These are phyloP conservation scores for Diplosphaera chodatii DNA, from an alignment of 139 green algal species.

Conservation along the genomic window DNA sequence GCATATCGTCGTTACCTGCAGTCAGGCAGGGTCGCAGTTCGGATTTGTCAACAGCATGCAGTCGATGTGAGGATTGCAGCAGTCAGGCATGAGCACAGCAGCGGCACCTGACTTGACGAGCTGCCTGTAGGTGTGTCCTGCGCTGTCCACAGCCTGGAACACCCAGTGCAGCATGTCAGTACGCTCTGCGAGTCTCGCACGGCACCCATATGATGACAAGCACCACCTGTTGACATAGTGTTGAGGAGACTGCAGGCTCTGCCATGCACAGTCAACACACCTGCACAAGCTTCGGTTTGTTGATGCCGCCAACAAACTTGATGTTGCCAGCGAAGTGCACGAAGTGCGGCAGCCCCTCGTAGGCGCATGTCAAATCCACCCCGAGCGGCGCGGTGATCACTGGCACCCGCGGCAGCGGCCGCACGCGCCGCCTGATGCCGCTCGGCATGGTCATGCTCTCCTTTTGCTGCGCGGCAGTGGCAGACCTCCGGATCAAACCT, in stretches of 20 bases:
- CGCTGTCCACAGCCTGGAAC: conserved; percentile 36
- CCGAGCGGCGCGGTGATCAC: conserved; percentile 38
- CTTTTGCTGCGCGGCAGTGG: background rate
- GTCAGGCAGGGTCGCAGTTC: too few relatives aligned
- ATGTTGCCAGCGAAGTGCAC: conserved; percentile 38
- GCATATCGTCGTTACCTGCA: conserved; percentile 76
- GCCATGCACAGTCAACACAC: background rate
- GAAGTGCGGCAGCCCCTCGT: conserved; percentile 49
- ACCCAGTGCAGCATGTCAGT: too few relatives aligned
- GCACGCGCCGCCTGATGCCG: conserved; percentile 7
- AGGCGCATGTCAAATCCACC: conserved; percentile 42
- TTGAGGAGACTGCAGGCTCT: too few relatives aligned
- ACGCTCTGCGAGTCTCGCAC: too few relatives aligned
- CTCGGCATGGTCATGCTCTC: conserved; percentile 26
- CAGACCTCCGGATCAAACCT: background rate
- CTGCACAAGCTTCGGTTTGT: conserved; percentile 76
- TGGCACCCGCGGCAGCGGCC: conserved; percentile 29
- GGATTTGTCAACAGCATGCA: too few relatives aligned
- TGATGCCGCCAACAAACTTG: conserved; percentile 73
- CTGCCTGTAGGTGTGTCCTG: conserved; percentile 41
- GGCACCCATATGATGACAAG: too few relatives aligned
- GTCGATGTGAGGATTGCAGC: too few relatives aligned
- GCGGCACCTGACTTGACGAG: conserved; percentile 22
- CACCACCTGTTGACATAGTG: too few relatives aligned
- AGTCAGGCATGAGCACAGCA: too few relatives aligned